Percentiles rank a stretch among this genome's conserved stretches.
Conservation (phyloP, 1,284 basidiomycete species). For the Phaffia rhodozyma region DNA sequence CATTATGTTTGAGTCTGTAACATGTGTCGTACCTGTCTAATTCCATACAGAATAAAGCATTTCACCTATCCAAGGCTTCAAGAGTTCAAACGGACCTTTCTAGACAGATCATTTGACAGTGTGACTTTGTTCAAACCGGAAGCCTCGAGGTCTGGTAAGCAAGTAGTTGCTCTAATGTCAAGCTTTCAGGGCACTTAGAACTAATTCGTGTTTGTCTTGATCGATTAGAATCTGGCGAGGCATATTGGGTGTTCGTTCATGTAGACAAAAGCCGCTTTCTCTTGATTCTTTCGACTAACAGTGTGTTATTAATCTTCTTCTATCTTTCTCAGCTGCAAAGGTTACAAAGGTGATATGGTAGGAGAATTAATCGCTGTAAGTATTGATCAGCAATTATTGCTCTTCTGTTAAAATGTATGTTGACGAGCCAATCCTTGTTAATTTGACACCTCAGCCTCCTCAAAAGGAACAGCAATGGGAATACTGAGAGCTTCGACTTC, state of each 20-base stretch:
- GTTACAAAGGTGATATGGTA: slow-evolving; percentile 12
- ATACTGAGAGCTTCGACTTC: background rate
- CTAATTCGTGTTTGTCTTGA: background rate
- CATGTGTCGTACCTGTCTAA: background rate
- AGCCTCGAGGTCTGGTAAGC: slow-evolving; percentile 4
- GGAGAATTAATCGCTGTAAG: slow-evolving; percentile 1
- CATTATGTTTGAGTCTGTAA: background rate
- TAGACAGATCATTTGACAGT: slow-evolving; percentile 6
- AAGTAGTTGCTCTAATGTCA: background rate
- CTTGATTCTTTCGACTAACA: background rate
- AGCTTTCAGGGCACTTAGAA: background rate
- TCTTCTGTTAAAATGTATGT: background rate
- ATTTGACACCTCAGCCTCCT: too few relatives aligned
- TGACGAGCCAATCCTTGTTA: too few relatives aligned
- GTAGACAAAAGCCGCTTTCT: background rate
- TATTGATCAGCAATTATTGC: background rate
- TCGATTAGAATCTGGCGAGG: slow-evolving; percentile 11
- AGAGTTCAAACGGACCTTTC: slow-evolving; percentile 4
- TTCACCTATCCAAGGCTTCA: slow-evolving; percentile 14
- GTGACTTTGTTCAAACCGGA: slow-evolving; percentile 10
- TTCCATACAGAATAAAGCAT: slow-evolving; percentile 9
- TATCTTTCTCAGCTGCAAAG: slow-evolving; percentile 13
- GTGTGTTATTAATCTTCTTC: background rate
- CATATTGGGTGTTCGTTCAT: slow-evolving; percentile 14
- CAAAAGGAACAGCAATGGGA: background rate